A percentile compares a stretch with the other conserved stretches of the same genome.
phyloP scores from a whole-genome alignment of 441 rosid species.

The Populus hybrid region DNA sequence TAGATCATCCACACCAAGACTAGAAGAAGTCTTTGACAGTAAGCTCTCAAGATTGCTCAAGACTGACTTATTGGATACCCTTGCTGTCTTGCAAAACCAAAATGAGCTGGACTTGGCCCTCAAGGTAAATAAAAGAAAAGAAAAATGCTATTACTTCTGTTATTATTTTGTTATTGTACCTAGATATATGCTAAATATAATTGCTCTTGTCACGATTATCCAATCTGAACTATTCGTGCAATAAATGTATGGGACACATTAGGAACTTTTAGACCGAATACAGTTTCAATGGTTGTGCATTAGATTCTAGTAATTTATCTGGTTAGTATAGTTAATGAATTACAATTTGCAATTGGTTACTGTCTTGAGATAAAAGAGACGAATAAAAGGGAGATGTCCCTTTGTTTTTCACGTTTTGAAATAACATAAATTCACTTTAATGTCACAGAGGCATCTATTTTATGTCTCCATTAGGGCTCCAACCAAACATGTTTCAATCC shows the following conservation, averaged over 20 bases:
- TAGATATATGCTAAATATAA: not conserved
- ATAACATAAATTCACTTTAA: not conserved
- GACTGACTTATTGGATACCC: conserved; percentile 45
- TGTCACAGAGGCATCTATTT: not conserved
- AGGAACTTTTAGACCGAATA: not conserved
- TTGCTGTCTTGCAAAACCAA: conserved; percentile 46
- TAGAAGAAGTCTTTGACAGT: conserved; percentile 26
- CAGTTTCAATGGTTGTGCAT: not conserved
- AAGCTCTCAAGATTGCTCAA: conserved; percentile 54
- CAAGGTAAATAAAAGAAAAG: conserved; percentile 28
- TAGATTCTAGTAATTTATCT: not conserved
- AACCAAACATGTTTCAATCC: not conserved
- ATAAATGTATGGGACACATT: not conserved
- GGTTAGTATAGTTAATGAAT: not conserved
- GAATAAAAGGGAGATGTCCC: not conserved
- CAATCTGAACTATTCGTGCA: not conserved
- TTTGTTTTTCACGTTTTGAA: not conserved
- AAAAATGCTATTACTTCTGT: not conserved
- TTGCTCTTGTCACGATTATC: not conserved
- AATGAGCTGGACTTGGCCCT: conserved; percentile 48
- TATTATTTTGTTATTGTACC: not conserved
- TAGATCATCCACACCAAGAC: conserved; percentile 34
- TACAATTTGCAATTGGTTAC: not conserved
- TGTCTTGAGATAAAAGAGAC: not conserved
- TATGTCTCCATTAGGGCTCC: not conserved